Evolutionary conservation across 2,329 filamentous ascomycete species (phyloP).

Genomic region (Aureobasidium musti): DNA sequence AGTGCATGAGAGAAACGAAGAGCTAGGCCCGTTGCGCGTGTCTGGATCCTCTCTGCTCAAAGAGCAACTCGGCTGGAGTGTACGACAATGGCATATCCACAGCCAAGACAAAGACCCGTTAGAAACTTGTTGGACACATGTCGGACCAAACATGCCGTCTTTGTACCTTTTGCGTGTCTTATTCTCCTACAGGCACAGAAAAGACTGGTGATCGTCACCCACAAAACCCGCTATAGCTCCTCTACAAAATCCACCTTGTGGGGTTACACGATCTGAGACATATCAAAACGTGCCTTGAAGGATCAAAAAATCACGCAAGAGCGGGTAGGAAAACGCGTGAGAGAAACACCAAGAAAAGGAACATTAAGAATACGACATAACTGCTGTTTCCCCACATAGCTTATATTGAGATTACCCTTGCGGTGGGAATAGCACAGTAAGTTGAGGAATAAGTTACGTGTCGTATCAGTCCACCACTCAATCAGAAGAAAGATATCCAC

Average conservation of each 20-base stretch:
- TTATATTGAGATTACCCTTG: not conserved
- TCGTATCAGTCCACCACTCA: not conserved
- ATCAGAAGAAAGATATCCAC: not conserved
- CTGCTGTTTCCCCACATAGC: not conserved
- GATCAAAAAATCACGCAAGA: constrained; percentile 12
- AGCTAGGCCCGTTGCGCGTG: constrained; percentile 1
- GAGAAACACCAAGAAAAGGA: not conserved
- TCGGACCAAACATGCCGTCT: constrained; percentile 1
- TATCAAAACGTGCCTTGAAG: not conserved
- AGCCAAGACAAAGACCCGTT: not conserved
- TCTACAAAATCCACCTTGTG: not conserved
- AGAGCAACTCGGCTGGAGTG: not conserved
- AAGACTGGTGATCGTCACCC: not conserved
- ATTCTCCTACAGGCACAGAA: constrained; percentile 7
- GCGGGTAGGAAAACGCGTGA: constrained; percentile 12
- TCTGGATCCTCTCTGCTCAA: not conserved
- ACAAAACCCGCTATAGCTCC: not conserved
- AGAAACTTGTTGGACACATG: constrained; percentile 5
- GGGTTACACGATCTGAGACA: not conserved
- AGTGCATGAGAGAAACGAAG: not conserved
- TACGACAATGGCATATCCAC: not conserved
- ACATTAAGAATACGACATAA: not conserved
- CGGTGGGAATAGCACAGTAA: not conserved
- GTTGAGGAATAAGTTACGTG: not conserved
- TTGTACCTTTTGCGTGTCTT: constrained; percentile 5